Conservation (phyloP, 192 early-diverging fungal species). For the Jimgerdemannia flammicorona region DNA sequence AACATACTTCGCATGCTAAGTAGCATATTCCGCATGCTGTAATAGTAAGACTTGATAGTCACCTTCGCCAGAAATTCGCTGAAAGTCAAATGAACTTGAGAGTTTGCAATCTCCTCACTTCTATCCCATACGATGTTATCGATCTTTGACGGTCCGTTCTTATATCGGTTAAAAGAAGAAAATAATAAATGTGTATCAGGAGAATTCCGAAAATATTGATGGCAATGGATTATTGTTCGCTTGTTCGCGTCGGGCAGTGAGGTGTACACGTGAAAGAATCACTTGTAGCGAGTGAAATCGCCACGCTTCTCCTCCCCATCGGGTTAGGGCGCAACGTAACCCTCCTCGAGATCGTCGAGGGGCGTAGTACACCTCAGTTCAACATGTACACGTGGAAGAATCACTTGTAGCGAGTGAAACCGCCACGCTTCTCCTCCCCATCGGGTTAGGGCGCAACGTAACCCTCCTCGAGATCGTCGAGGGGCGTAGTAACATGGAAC, state of each 20-base stretch:
- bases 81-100: slow-evolving; percentile 17
- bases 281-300: slow-evolving; percentile 14
- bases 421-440: slow-evolving; percentile 18
- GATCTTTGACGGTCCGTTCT: slow-evolving; percentile 13
- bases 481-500: slow-evolving; percentile 11
- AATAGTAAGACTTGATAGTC: slow-evolving; percentile 8
- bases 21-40: slow-evolving; percentile 2
- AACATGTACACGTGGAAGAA: slow-evolving; percentile 1
- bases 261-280: slow-evolving; percentile 2
- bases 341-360: slow-evolving; percentile 16
- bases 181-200: slow-evolving; percentile 4
- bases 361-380: slow-evolving; percentile 8
- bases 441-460: slow-evolving; percentile 16
- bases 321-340: slow-evolving; percentile 16
- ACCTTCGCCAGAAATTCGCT: slow-evolving; percentile 17
- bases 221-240: no score
- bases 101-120: slow-evolving; percentile 15
- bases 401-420: slow-evolving; percentile 14
- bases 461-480: slow-evolving; percentile 17
- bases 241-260: no score
- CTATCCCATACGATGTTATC: slow-evolving; percentile 10
- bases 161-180: slow-evolving; percentile 5
- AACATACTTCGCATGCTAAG: slow-evolving; percentile 5
- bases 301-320: slow-evolving; percentile 19
- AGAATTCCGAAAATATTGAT: no score